These are phyloP conservation scores for Penicillium hordei DNA, from an alignment of 2,329 filamentous ascomycete genomes.

Conservation along the genomic window DNA sequence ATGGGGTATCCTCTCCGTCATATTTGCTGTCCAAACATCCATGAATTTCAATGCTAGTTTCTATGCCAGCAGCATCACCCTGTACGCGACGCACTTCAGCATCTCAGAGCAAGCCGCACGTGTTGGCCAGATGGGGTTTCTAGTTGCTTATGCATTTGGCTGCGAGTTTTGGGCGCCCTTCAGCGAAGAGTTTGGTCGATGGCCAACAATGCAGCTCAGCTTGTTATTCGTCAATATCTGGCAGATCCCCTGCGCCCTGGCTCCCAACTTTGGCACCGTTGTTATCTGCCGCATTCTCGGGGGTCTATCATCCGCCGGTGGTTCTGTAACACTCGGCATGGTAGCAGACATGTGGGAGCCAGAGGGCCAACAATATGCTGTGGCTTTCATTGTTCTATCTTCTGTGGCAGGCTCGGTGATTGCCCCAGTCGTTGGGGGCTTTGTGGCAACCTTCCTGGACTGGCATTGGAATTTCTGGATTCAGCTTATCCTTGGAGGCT, in stretches of 20 bases:
- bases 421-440: slow-evolving; percentile 54
- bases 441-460: slow-evolving; percentile 47
- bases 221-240: slow-evolving; percentile 75
- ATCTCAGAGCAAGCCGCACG: slow-evolving; percentile 68
- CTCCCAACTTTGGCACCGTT: slow-evolving; percentile 68
- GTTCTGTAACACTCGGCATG: slow-evolving; percentile 64
- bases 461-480: slow-evolving; percentile 67
- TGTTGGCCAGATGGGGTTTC: slow-evolving; percentile 71
- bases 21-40: slow-evolving; percentile 69
- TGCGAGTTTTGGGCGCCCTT: slow-evolving; percentile 86
- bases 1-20: slow-evolving; percentile 66
- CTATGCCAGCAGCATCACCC: slow-evolving; percentile 65
- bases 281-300: slow-evolving; percentile 67
- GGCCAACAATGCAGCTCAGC: slow-evolving; percentile 70
- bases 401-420: slow-evolving; percentile 54
- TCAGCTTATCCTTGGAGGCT: slow-evolving; percentile 58
- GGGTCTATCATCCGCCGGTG: slow-evolving; percentile 63
- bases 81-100: slow-evolving; percentile 63
- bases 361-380: slow-evolving; percentile 58
- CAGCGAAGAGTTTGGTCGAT: slow-evolving; percentile 77
- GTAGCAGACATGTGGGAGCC: slow-evolving; percentile 63
- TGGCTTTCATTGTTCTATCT: slow-evolving; percentile 61
- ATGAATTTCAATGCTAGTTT: slow-evolving; percentile 78
- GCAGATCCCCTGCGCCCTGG: slow-evolving; percentile 69
- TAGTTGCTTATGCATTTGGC: slow-evolving; percentile 77